A percentile compares a stretch with the other conserved stretches of the same genome.
These are phyloP conservation scores for Colletotrichum eleusines DNA, from an alignment of 2,329 filamentous ascomycete species.

Conservation along the genomic window DNA sequence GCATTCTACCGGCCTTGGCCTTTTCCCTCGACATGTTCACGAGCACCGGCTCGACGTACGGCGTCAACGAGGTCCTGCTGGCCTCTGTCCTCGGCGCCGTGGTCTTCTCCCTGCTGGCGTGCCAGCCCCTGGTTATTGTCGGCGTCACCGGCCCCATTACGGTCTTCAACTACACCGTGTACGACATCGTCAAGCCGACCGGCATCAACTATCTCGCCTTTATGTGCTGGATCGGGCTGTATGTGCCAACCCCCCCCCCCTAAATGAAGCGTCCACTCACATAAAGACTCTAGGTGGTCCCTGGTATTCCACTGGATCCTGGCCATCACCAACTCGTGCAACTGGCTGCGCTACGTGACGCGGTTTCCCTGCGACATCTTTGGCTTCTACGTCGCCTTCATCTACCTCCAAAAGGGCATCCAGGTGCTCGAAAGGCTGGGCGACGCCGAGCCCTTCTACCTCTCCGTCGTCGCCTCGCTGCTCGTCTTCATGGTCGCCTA, in stretches of 20 bases:
- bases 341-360: slow-evolving; percentile 89
- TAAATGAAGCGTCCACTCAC: slow-evolving; percentile 7
- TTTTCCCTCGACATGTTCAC: slow-evolving; percentile 96
- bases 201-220: slow-evolving; percentile 88
- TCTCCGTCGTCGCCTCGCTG: slow-evolving; percentile 81
- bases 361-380: slow-evolving; percentile 95
- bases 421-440: slow-evolving; percentile 86
- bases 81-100: slow-evolving; percentile 85
- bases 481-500: slow-evolving; percentile 85
- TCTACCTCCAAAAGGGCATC: slow-evolving; percentile 92
- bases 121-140: slow-evolving; percentile 90
- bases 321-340: slow-evolving; percentile 87
- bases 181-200: slow-evolving; percentile 83
- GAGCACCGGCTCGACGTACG: slow-evolving; percentile 86
- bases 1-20: slow-evolving; percentile 86
- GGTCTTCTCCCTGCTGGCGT: slow-evolving; percentile 83
- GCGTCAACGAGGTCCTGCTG: slow-evolving; percentile 91
- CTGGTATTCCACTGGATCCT: slow-evolving; percentile 87
- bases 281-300: slow-evolving; percentile 71
- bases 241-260: slow-evolving; percentile 48
- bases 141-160: slow-evolving; percentile 94
- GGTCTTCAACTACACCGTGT: slow-evolving; percentile 94
- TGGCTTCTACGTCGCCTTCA: slow-evolving; percentile 92
- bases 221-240: slow-evolving; percentile 92
- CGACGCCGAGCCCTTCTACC: slow-evolving; percentile 75